A percentile compares a stretch with the other conserved stretches of the same genome.
These are phyloP conservation scores for Podila verticillata DNA, from an alignment of 192 early-diverging fungal species.

Conservation along the genomic window DNA sequence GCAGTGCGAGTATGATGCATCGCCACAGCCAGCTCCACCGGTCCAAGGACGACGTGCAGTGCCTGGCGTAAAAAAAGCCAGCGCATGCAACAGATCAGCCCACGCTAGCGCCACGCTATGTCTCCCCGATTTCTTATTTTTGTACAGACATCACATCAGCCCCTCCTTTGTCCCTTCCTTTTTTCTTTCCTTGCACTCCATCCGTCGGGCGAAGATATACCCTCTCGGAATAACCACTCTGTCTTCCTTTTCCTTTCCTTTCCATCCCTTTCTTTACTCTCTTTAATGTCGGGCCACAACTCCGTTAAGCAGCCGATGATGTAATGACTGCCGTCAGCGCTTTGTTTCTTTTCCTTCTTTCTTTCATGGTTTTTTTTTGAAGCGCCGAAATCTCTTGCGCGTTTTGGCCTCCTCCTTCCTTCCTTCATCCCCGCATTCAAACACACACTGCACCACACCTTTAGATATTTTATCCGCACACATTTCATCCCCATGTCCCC, in stretches of 20 bases:
- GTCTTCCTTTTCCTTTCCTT: neutral
- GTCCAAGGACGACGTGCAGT: slow-evolving; percentile 31
- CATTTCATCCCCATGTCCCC: neutral
- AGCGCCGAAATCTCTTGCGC: no score
- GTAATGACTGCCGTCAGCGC: no score
- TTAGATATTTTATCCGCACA: neutral
- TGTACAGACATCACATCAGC: neutral
- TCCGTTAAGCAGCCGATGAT: no score
- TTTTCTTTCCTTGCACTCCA: neutral
- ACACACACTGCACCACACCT: neutral
- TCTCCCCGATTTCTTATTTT: slow-evolving; percentile 3
- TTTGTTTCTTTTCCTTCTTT: no score
- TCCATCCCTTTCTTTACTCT: no score
- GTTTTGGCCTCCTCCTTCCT: no score
- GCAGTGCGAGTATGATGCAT: slow-evolving; percentile 30
- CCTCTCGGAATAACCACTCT: neutral
- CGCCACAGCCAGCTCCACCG: slow-evolving; percentile 35
- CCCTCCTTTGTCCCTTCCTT: neutral
- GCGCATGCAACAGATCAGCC: neutral
- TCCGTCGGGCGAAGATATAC: neutral
- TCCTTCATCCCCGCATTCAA: neutral
- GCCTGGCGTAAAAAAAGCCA: slow-evolving; percentile 21
- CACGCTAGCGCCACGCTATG: neutral
- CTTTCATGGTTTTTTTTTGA: no score
- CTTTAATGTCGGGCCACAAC: no score